phyloP scores from a whole-genome alignment of 306 rosid species.

The Psophocarpus tetragonolobus region DNA sequence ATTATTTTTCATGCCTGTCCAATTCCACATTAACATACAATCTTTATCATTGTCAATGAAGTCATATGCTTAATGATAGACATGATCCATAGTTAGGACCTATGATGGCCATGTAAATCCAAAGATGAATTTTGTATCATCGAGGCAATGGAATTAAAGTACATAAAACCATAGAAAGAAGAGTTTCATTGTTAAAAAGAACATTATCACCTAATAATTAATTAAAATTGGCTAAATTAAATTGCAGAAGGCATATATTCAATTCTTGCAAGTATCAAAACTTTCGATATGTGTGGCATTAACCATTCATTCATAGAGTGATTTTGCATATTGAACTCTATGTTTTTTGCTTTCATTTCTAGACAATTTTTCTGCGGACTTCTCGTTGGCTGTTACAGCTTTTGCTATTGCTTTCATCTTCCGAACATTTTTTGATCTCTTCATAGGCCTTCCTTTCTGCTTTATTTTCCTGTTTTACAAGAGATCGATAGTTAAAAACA shows the following conservation, averaged over 20 bases:
- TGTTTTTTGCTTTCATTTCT: slow-evolving; percentile 67
- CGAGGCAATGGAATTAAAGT: background rate
- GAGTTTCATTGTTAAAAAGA: slow-evolving; percentile 7
- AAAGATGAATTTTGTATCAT: too few species aligned
- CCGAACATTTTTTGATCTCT: slow-evolving; percentile 77
- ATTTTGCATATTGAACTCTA: slow-evolving; percentile 76
- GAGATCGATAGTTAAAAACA: slow-evolving; percentile 19
- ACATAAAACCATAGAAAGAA: background rate
- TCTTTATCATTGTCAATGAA: background rate
- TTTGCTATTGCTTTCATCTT: slow-evolving; percentile 66
- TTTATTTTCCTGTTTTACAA: slow-evolving; percentile 62
- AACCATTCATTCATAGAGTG: slow-evolving; percentile 63
- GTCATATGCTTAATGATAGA: background rate
- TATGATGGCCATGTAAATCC: too few species aligned
- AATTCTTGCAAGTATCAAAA: background rate
- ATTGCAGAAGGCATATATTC: background rate
- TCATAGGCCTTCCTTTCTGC: slow-evolving; percentile 80
- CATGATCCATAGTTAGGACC: background rate
- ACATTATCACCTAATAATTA: slow-evolving; percentile 8
- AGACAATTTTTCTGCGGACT: slow-evolving; percentile 48
- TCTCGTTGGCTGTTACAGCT: slow-evolving; percentile 67
- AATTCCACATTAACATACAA: too few species aligned
- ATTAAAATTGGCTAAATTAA: slow-evolving; percentile 7
- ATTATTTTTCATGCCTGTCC: too few species aligned
- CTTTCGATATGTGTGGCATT: slow-evolving; percentile 4